Percentiles rank a stretch among this genome's conserved stretches.
Conservation (phyloP, 2,329 filamentous ascomycete genomes). For the Penicillium sclerotigenum region DNA sequence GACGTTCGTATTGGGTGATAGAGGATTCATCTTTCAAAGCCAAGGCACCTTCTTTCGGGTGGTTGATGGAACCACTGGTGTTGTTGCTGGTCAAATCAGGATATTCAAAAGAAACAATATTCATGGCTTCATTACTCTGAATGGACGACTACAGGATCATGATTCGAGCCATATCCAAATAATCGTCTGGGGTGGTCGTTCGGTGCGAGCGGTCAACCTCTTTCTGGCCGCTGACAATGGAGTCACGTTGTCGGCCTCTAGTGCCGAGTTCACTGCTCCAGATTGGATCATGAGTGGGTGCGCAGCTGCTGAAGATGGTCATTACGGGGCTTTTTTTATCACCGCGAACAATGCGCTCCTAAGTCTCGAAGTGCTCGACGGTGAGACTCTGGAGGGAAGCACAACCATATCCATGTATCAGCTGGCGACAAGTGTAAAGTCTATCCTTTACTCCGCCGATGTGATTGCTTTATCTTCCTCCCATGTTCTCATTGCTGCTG, state of each 20-base stretch:
- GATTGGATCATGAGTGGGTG: constrained; percentile 79
- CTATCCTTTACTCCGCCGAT: constrained; percentile 83
- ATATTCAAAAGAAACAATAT: constrained; percentile 39
- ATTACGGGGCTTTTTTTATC: constrained; percentile 57
- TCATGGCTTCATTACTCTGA: constrained; percentile 37
- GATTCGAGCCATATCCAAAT: constrained; percentile 20
- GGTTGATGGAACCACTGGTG: constrained; percentile 33
- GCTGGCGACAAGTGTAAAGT: constrained; percentile 59
- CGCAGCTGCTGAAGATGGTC: constrained; percentile 24
- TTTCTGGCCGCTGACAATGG: constrained; percentile 18
- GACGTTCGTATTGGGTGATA: constrained; percentile 27
- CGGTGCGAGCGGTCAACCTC: constrained; percentile 46
- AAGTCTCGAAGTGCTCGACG: constrained; percentile 40
- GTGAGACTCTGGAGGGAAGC: constrained; percentile 15
- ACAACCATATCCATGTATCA: constrained; percentile 33
- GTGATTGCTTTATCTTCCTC: constrained; percentile 59
- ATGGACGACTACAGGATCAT: constrained; percentile 17
- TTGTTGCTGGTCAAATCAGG: constrained; percentile 28
- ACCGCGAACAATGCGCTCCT: constrained; percentile 86
- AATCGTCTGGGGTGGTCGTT: constrained; percentile 69
- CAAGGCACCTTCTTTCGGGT: constrained; percentile 38
- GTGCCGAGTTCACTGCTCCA: constrained; percentile 49
- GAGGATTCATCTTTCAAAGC: constrained; percentile 37
- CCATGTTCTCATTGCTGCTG: constrained; percentile 72
- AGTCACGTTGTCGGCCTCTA: constrained; percentile 28